These are phyloP conservation scores for Toxoplasma gondii DNA, from an alignment of 169 alveolate genomes.

Conservation along the genomic window DNA sequence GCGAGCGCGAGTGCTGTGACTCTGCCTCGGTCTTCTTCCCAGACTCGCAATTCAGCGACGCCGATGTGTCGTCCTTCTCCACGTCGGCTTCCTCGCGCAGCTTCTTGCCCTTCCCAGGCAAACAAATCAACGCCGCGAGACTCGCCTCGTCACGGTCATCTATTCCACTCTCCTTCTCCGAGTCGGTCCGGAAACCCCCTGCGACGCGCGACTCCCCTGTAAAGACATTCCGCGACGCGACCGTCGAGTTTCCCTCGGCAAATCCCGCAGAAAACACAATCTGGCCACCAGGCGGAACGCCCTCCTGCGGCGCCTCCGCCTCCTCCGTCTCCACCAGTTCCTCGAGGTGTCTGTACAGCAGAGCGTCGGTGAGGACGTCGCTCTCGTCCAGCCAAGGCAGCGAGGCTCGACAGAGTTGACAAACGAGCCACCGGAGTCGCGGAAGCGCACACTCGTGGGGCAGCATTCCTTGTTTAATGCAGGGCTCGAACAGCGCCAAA, in stretches of 20 bases:
- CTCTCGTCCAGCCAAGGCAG: neutral
- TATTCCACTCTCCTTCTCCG: neutral
- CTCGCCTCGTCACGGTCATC: neutral
- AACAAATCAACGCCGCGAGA: neutral
- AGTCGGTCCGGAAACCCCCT: neutral
- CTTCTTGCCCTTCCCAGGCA: too few relatives aligned
- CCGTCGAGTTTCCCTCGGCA: neutral
- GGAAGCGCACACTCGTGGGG: conserved; percentile 8
- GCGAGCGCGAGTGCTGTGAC: neutral
- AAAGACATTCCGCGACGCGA: neutral
- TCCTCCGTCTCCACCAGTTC: neutral
- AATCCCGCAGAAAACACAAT: neutral
- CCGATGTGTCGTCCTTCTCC: too few relatives aligned
- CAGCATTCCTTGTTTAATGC: conserved; percentile 18
- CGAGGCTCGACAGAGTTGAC: conserved; percentile 25
- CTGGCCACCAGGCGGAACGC: neutral
- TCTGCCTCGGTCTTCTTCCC: neutral
- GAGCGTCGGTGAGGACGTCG: neutral
- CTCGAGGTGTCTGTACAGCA: conserved; percentile 7
- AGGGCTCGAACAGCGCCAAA: conserved; percentile 21
- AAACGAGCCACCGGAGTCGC: conserved; percentile 23
- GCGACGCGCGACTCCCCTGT: neutral
- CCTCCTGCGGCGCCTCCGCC: neutral
- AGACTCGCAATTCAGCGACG: too few relatives aligned
- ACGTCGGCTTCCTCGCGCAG: too few relatives aligned